Evolutionary conservation across 192 early-diverging fungal genomes (phyloP).

Genomic region (Podila minutissima): DNA sequence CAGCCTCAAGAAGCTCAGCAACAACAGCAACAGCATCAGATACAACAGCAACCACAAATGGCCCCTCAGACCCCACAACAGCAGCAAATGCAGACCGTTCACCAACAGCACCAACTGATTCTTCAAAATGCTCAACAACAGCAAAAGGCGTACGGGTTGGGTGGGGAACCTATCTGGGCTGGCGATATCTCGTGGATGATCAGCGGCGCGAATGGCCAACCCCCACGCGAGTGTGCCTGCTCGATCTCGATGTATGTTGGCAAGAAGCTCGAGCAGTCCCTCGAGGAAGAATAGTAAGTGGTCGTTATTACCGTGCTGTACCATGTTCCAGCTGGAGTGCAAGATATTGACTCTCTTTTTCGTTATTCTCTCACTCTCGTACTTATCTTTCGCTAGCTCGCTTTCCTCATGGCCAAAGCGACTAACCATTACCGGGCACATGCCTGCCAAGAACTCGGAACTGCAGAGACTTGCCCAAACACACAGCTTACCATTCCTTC

Average conservation of each 20-base stretch:
- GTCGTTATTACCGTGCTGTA: not conserved
- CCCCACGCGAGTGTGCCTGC: constrained; percentile 26
- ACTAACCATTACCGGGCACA: constrained; percentile 22
- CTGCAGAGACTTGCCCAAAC: constrained; percentile 35
- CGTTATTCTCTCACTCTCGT: not conserved
- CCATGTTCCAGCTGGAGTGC: not conserved
- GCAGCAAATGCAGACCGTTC: not conserved
- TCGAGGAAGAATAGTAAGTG: constrained; percentile 48
- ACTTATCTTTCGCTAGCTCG: constrained; percentile 2
- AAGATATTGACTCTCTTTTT: not conserved
- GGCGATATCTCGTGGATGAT: constrained; percentile 45
- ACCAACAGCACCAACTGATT: constrained; percentile 31
- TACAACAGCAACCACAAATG: constrained; percentile 10
- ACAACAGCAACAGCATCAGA: not conserved
- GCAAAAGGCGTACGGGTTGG: constrained; percentile 25
- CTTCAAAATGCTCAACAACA: constrained; percentile 30
- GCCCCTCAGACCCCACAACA: constrained; percentile 9
- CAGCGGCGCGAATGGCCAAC: constrained; percentile 3
- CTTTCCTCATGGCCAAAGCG: constrained; percentile 43
- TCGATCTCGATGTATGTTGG: constrained; percentile 42
- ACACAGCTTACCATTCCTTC: constrained; percentile 35
- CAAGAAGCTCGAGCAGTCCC: constrained; percentile 37
- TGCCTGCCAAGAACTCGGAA: constrained; percentile 44
- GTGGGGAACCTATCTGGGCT: constrained; percentile 36
- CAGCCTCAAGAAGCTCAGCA: not conserved